Evolutionary conservation across 306 rosid genomes (phyloP).

Genomic region (Sphenostylis stenocarpa): DNA sequence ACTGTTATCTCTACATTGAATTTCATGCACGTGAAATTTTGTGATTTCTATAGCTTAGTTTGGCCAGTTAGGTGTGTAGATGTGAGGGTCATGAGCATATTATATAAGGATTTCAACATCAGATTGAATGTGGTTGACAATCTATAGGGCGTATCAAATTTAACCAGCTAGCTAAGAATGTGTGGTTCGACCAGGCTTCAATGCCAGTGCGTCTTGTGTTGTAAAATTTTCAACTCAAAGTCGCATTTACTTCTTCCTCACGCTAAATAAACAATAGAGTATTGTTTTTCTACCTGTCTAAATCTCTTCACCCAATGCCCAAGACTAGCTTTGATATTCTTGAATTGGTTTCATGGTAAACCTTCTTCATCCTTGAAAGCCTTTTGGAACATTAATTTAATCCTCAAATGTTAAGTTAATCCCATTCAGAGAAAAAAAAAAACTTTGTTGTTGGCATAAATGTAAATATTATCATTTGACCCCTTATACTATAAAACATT

Average conservation of each 20-base stretch:
- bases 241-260: constrained; percentile 41
- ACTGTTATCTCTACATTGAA: not conserved
- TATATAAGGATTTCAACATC: constrained; percentile 6
- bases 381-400: not conserved
- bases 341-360: not conserved
- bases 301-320: not conserved
- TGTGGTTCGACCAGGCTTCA: not conserved
- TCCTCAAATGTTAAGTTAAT: not conserved
- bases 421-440: not conserved
- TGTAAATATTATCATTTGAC: too few species aligned
- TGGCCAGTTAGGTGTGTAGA: constrained; percentile 20
- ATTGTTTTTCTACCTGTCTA: constrained; percentile 17
- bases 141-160: not conserved
- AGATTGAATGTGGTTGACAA: constrained; percentile 19
- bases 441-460: too few species aligned
- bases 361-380: not conserved
- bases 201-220: not conserved
- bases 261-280: constrained; percentile 21
- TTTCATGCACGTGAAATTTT: not conserved
- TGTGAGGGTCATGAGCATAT: not conserved
- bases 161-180: not conserved
- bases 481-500: too few species aligned
- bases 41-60: constrained; percentile 9
- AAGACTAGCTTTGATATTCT: not conserved
- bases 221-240: not conserved